Base-by-base conservation (phyloP, 2,329 filamentous ascomycete genomes). In the Myriosclerotinia curreyana region DNA sequence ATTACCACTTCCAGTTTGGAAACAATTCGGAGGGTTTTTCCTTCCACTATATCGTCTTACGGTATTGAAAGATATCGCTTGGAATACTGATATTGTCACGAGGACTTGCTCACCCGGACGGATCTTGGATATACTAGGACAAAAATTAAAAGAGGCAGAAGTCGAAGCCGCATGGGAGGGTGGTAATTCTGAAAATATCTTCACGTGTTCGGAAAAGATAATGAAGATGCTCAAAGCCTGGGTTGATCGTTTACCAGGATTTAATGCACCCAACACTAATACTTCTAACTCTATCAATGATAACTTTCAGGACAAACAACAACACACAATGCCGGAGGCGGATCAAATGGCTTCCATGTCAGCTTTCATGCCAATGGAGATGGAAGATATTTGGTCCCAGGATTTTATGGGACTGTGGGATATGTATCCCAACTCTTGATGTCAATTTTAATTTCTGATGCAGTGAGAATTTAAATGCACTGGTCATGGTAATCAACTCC, bases 341-440 rank as follows among this genome's bases (percentile, higher is more conserved):
- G 28, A 58, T 11, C 42, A 48, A 12, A 48, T 58, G 8, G 42
- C 42, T 20, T 48, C 42, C 5, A 58, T 49, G 46, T 38, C 56
- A 38, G 9, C 46, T 31, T 60, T 62, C 15, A 42, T 62, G 38
- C 46, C 48, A 22, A 36, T 52, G 25, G 60, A 62, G 25, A 62
- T 44, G 46, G 50, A 44, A 31, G 60, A 54, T 22, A 6, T 42
- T 36, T 62, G 60, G 50, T 54, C 48, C 14, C 60, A 62, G 22
- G 56, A 60, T 38, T 60, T 51, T n/a, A 50, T 60, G 60, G 50
- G 60, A 51, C 14, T 36, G 5, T 64, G 46, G 42, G 46, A 42
- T 52, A 49, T 50, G 22, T 68, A 58, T 58, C 28, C 55, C 28
- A 58, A 58, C 14, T 17, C 55, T 48, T 36, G 8, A 48, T 58